Evolutionary conservation across 2,329 filamentous ascomycete species (phyloP).

Genomic region (Volutella citrinella): DNA sequence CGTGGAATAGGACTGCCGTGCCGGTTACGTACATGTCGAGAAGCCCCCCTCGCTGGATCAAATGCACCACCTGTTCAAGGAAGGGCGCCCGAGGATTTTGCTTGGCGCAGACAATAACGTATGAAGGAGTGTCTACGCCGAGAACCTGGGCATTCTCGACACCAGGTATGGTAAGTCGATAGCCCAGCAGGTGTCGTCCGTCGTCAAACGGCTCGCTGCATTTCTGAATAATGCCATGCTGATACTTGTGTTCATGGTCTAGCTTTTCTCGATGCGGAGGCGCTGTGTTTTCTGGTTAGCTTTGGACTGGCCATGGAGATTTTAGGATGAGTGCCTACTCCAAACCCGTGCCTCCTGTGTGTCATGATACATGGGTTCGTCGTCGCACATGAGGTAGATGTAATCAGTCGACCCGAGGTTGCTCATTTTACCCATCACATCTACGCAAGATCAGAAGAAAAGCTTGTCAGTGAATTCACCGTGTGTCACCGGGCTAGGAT

Average conservation of each 20-base stretch:
- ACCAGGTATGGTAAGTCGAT: no score
- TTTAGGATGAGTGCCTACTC: neutral
- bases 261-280: constrained; percentile 1
- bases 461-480: no score
- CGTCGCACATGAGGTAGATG: constrained; percentile 5
- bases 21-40: constrained; percentile 1
- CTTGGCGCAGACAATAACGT: constrained; percentile 4
- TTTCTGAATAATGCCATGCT: no score
- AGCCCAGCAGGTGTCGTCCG: no score
- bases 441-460: no score
- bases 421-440: no score
- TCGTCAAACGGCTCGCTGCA: no score
- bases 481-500: no score
- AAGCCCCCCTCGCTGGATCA: neutral
- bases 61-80: neutral
- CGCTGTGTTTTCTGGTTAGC: no score
- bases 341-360: neutral
- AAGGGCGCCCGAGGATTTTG: constrained; percentile 2
- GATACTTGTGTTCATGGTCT: no score
- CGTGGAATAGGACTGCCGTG: constrained; percentile 2
- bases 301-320: no score
- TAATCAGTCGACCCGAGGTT: neutral
- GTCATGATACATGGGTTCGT: constrained; percentile 1
- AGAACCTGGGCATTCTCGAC: no score
- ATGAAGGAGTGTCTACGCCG: neutral